Base-by-base conservation (phyloP, 192 early-diverging fungal species). In the Entophlyctis luteolus region DNA sequence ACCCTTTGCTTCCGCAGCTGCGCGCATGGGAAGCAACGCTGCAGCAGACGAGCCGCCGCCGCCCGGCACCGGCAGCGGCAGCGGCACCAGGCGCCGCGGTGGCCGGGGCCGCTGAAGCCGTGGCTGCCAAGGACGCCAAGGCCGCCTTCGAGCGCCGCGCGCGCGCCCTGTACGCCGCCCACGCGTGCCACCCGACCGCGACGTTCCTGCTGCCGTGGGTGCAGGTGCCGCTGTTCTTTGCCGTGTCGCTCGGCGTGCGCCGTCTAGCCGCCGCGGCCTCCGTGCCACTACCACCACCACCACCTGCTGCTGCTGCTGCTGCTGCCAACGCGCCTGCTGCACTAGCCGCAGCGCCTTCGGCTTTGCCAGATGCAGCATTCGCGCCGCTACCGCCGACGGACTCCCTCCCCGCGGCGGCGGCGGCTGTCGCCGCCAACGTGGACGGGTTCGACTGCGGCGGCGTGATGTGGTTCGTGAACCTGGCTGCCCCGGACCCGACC, bases 201-300 rank as follows among this genome's bases (percentile, higher is more conserved):
- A 79, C 81, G 4, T 81, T 89, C 37, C 18, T 88, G 25, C 59
- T 90, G 10, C 91, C 89, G 8, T 87, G 78, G 74, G 77, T 85
- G 0, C 91, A 93, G 56, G 84, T 93, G n/a, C 91, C 91, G 0
- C 67, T 93, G 0, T 93, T 91, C 55, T 48, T 90, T 22, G 74
- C 74, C 22, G 81, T 87, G 79, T 86, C 89, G 0, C 70, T 90
- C 29, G 82, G 87, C 1, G 65, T 93, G 52, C 68, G 90, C 27
- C 72, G 81, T 22, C 79, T 93, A 83, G 78, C 81, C 8, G 59
- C 39, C 3, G 25, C 47, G 59, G 39, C 59, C 10, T 29, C 31
- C 12, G 84, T 78, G 18, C 83, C 77, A 37, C 10, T 14, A 23
- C 12, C 18, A 25, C 29, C 50, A 0, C 4, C 29, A 16, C 12